phyloP scores from a whole-genome alignment of 495 filamentous ascomycete species.

The Tuber calosporum region DNA sequence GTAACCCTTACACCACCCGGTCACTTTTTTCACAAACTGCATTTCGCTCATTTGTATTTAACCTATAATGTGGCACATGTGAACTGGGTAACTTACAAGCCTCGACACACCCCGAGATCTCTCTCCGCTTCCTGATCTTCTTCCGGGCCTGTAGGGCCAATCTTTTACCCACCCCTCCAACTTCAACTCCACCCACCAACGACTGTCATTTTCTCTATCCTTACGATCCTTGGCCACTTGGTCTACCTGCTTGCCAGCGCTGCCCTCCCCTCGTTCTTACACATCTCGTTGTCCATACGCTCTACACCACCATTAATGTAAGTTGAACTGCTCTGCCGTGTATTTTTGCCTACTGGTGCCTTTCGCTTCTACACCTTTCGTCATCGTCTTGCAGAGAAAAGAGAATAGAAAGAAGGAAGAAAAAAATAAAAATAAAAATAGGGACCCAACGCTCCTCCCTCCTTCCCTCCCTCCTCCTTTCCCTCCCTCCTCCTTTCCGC shows the following conservation, averaged over 20 bases:
- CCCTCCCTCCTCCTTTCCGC: background rate
- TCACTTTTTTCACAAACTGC: background rate
- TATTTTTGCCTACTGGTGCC: background rate
- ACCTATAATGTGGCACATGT: background rate
- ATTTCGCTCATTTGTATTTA: background rate
- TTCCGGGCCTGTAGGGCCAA: background rate
- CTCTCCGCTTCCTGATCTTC: conserved; percentile 27
- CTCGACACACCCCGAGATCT: conserved; percentile 11
- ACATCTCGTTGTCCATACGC: conserved; percentile 18
- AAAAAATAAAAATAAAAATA: background rate
- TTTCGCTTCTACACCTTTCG: background rate
- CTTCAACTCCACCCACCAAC: conserved; percentile 17
- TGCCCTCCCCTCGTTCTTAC: conserved; percentile 15
- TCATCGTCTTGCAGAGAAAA: background rate
- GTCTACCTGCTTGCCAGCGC: conserved; percentile 15
- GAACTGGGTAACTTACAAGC: background rate
- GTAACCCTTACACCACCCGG: background rate
- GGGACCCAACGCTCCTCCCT: background rate
- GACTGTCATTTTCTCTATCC: conserved; percentile 21
- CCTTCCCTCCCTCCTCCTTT: background rate
- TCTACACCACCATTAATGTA: conserved; percentile 6
- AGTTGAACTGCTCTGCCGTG: background rate
- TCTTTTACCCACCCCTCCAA: conserved; percentile 5
- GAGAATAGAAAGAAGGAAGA: background rate
- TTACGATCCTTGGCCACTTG: conserved; percentile 14